Evolutionary conservation across 208 protist species (phyloP).

Genomic region (Leishmania tarentolae): DNA sequence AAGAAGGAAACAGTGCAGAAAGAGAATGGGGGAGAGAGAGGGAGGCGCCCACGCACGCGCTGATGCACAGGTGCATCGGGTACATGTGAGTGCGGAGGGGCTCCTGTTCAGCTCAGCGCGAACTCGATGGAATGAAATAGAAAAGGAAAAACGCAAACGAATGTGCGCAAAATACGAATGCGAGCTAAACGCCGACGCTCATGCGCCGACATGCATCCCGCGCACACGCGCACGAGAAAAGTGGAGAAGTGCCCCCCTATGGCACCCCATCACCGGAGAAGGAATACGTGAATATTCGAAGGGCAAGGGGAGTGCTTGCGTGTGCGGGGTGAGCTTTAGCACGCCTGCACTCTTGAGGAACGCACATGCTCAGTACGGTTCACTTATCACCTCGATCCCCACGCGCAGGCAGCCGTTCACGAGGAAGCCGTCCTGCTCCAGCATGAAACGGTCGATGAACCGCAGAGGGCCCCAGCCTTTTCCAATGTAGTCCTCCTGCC

Average conservation of each 20-base stretch:
- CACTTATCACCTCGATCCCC: constrained; percentile 36
- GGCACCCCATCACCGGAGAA: no score
- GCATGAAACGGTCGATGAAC: constrained; percentile 36
- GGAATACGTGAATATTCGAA: no score
- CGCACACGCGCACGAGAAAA: no score
- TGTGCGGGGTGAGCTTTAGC: neutral
- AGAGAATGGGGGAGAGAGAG: neutral
- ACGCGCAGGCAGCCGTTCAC: constrained; percentile 40
- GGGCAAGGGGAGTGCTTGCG: neutral
- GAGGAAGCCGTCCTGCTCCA: constrained; percentile 38
- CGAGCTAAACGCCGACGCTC: no score
- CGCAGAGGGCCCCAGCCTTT: constrained; percentile 56
- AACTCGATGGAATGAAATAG: no score
- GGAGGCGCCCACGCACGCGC: neutral
- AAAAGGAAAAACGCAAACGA: no score
- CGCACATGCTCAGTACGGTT: constrained; percentile 24
- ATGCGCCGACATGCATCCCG: no score
- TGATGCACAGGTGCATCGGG: no score
- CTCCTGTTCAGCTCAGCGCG: no score
- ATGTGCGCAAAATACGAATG: no score
- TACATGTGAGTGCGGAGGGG: no score
- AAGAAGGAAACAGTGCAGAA: neutral
- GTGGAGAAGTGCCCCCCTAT: no score
- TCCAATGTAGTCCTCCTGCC: constrained; percentile 39
- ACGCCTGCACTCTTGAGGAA: neutral